A percentile compares a stretch with the other conserved stretches of the same genome.
Evolutionary conservation across 192 early-diverging fungal genomes (phyloP).

Genomic region (Rhizoclosmatium sp.): DNA sequence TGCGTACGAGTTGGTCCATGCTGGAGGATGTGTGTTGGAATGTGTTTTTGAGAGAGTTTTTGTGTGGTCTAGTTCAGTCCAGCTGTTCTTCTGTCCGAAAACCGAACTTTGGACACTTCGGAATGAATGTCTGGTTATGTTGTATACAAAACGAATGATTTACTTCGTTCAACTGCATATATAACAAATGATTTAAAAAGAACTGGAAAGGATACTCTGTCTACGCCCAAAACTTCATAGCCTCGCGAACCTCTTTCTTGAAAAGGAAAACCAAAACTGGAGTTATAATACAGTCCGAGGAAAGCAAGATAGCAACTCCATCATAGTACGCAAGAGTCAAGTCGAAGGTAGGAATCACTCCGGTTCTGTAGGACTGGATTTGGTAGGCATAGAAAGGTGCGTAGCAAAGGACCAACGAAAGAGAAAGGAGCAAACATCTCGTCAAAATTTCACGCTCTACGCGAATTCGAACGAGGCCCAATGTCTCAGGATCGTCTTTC

Average conservation of each 20-base stretch:
- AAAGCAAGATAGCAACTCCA: not conserved
- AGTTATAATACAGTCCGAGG: constrained; percentile 5
- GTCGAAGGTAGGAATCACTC: not conserved
- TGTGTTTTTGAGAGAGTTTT: too few species aligned
- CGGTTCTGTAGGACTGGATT: not conserved
- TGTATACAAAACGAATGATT: too few species aligned
- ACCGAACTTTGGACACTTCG: too few species aligned
- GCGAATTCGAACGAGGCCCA: not conserved
- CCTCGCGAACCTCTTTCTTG: constrained; percentile 6
- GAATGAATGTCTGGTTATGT: too few species aligned
- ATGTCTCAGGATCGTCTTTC: not conserved
- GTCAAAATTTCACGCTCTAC: constrained; percentile 18
- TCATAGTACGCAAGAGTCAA: not conserved
- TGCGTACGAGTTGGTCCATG: constrained; percentile 9
- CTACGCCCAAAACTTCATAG: constrained; percentile 19
- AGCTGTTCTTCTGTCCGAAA: too few species aligned
- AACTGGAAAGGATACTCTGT: not conserved
- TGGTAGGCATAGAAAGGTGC: constrained; percentile 16
- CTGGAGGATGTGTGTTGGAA: too few species aligned
- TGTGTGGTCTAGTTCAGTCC: too few species aligned
- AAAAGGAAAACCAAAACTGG: constrained; percentile 15
- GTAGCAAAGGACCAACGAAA: constrained; percentile 6
- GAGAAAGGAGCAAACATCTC: constrained; percentile 7
- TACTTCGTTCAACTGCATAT: too few species aligned
- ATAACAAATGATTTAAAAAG: too few species aligned